Conservation (phyloP, 169 alveolate genomes). For the Eimeria mitis region DNA sequence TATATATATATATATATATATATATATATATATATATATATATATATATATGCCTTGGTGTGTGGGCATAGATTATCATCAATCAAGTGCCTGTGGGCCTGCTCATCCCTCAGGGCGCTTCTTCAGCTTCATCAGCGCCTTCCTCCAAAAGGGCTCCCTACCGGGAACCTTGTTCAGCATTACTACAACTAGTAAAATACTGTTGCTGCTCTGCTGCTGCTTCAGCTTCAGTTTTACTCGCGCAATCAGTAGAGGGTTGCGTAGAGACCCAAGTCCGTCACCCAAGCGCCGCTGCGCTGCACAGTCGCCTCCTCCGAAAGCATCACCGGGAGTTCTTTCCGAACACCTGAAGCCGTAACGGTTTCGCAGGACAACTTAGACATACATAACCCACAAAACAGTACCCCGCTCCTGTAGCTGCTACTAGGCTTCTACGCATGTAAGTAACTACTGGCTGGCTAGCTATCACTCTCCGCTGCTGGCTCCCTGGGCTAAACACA, state of each 20-base stretch:
- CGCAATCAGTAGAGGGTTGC: constrained; percentile 25
- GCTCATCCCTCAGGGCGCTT: not conserved
- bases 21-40: no score
- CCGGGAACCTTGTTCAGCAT: not conserved
- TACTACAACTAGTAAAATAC: not conserved
- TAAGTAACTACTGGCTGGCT: not conserved
- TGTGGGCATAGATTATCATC: no score
- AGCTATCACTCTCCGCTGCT: not conserved
- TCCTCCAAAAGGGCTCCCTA: not conserved
- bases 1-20: no score
- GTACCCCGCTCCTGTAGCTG: not conserved
- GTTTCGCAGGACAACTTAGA: not conserved
- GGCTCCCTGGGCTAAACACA: not conserved
- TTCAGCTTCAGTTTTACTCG: not conserved
- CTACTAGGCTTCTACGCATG: not conserved
- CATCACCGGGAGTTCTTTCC: constrained; percentile 30
- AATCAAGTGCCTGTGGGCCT: no score
- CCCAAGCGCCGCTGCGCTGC: constrained; percentile 66
- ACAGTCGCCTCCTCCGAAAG: constrained; percentile 13
- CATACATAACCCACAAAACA: not conserved
- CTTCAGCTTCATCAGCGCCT: not conserved
- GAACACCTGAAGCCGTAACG: constrained; percentile 5
- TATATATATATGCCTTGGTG: no score
- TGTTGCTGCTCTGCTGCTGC: not conserved
- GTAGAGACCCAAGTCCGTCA: constrained; percentile 30